phyloP scores from a whole-genome alignment of 208 protist species.

The Trypanosomatidae sp. region DNA sequence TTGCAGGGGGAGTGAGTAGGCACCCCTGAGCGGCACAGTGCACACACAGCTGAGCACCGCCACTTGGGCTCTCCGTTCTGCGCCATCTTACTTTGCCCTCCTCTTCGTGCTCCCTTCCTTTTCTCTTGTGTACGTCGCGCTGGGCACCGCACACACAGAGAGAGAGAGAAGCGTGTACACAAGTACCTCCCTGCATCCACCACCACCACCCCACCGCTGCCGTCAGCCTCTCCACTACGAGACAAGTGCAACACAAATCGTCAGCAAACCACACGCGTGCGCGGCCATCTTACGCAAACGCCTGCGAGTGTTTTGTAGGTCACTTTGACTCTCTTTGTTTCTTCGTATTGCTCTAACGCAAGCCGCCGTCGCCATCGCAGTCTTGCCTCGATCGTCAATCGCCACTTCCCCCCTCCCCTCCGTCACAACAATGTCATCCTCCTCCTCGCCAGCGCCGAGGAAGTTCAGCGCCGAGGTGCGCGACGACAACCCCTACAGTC shows the following conservation, averaged over 20 bases:
- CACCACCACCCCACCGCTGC: background rate
- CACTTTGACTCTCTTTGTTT: too few species aligned
- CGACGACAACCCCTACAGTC: conserved; percentile 95
- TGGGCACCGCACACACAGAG: background rate
- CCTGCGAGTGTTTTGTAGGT: too few species aligned
- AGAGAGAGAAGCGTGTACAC: background rate
- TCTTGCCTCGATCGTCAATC: background rate
- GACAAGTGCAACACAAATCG: background rate
- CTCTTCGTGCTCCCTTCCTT: background rate
- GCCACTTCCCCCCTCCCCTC: background rate
- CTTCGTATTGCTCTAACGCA: background rate
- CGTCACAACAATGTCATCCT: conserved; percentile 4
- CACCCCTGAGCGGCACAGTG: too few species aligned
- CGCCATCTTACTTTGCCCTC: background rate
- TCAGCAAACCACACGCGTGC: background rate
- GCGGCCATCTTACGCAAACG: background rate
- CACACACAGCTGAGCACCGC: background rate
- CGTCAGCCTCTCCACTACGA: background rate
- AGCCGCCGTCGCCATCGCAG: background rate
- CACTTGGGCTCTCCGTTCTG: background rate
- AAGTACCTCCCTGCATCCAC: background rate
- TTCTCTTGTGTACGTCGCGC: background rate
- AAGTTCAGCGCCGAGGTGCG: conserved; percentile 90
- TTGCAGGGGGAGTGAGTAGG: too few species aligned
- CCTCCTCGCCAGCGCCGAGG: conserved; percentile 1